These are phyloP conservation scores for Candida sp. DNA, from an alignment of 1,139 yeast species.

Conservation along the genomic window DNA sequence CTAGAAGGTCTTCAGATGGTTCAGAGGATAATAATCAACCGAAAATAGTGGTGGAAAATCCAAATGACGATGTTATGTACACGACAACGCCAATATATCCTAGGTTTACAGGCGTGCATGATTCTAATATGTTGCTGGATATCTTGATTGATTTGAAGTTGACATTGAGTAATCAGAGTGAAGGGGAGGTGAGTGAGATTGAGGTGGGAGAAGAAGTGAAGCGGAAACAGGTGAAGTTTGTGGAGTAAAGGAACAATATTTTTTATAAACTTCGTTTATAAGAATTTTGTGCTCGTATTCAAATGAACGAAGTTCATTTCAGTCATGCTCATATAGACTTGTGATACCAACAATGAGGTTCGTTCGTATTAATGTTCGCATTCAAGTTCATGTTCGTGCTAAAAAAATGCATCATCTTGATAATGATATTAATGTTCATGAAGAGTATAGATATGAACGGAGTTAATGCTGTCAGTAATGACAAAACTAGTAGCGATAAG, in stretches of 20 bases:
- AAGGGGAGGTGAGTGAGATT: neutral
- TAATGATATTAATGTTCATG: no score
- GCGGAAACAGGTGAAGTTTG: neutral
- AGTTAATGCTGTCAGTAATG: no score
- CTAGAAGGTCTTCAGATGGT: conserved; percentile 1
- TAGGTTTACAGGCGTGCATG: neutral
- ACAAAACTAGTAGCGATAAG: no score
- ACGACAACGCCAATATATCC: neutral
- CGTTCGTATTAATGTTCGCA: no score
- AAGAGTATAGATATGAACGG: no score
- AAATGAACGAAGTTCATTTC: no score
- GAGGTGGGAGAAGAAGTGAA: neutral
- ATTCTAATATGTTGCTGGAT: conserved; percentile 1
- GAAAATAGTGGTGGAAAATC: neutral
- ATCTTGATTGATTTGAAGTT: conserved; percentile 1
- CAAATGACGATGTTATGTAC: neutral
- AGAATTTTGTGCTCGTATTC: no score
- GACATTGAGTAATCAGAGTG: conserved; percentile 1
- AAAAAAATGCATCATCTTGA: no score
- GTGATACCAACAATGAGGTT: no score
- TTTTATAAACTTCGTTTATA: no score
- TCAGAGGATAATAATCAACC: neutral
- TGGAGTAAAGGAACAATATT: neutral
- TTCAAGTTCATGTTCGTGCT: no score
- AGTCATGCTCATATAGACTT: no score